Evolutionary conservation across 176 grass and related monocot genomes (phyloP), one percentile per base, ranked within the genome.

Genomic region (Hordeum marinum): DNA sequence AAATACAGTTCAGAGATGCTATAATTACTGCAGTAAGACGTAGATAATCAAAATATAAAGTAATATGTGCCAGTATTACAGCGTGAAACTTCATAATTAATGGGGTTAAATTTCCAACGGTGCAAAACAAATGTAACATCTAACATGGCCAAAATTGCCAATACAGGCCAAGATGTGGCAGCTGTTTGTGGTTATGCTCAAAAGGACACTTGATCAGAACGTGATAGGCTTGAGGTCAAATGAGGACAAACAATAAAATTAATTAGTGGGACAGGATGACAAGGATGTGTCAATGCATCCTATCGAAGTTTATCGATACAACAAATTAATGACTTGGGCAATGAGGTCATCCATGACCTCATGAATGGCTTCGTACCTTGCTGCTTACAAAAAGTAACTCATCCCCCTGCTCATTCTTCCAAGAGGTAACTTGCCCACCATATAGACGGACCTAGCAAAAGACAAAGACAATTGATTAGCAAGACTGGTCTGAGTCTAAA

Each of bases 351-450:
- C 62, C 35, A 64, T 84, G 74, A 79, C 75, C 63, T 75, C 75
- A 66, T 63, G 14, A 79, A 75, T 83, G 24, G 8, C 68, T 75
- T 7, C 34, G 8, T 64, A 92, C 93, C 85, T 92, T 95, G 81
- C 79, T 95, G 80, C 93, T 95, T 61, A 95, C 80, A 84, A 95
- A 95, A 86, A 95, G 90, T 76, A 95, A 82, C 59, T 95, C 93
- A 62, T 95, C 83, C 21, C 85, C 78, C 76, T 85, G 91, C 35
- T 86, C 88, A 89, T 90, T 95, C 85, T 95, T 95, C 93, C 93
- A 95, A 69, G 93, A 95, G 36, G 86, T 92, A 64, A 95, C 93
- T 86, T 95, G 93, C 68, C 90, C 93, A 45, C 93, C 93, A 85
- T 95, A 92, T 29, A 92, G 41, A 79, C 83, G 82, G 36, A 90